phyloP scores from a whole-genome alignment of 306 rosid genomes.

The Betula pendula region DNA sequence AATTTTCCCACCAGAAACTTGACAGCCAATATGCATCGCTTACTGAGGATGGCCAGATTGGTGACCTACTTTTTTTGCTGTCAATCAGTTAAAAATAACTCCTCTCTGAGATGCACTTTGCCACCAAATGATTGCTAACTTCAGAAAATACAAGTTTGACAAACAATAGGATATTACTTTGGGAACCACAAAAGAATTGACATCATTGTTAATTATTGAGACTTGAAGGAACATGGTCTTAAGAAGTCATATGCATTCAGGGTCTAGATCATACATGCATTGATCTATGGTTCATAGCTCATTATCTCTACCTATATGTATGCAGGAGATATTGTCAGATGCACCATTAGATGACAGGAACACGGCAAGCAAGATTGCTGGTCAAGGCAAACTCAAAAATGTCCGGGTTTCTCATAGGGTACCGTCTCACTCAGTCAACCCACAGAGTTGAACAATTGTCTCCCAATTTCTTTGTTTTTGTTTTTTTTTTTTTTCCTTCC shows the following conservation, averaged over 20 bases:
- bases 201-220: slow-evolving; percentile 10
- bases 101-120: not conserved
- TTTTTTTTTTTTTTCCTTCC: not conserved
- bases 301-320: slow-evolving; percentile 24
- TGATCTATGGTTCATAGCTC: slow-evolving; percentile 22
- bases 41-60: not conserved
- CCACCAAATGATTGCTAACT: not conserved
- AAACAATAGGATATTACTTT: not conserved
- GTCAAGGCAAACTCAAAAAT: slow-evolving; percentile 56
- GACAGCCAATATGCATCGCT: not conserved
- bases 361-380: slow-evolving; percentile 40
- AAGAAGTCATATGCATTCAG: not conserved
- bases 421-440: slow-evolving; percentile 29
- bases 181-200: slow-evolving; percentile 15
- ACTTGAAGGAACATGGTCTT: slow-evolving; percentile 1
- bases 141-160: not conserved
- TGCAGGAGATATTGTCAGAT: slow-evolving; percentile 86
- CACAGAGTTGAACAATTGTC: slow-evolving; percentile 19
- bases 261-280: slow-evolving; percentile 26
- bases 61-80: not conserved
- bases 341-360: slow-evolving; percentile 68
- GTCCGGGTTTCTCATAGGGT: slow-evolving; percentile 84
- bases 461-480: slow-evolving; percentile 11
- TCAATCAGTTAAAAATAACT: not conserved
- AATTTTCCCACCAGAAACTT: not conserved